Base-by-base conservation (phyloP, 352 stramenopile species). In the Achlya hypogyna region DNA sequence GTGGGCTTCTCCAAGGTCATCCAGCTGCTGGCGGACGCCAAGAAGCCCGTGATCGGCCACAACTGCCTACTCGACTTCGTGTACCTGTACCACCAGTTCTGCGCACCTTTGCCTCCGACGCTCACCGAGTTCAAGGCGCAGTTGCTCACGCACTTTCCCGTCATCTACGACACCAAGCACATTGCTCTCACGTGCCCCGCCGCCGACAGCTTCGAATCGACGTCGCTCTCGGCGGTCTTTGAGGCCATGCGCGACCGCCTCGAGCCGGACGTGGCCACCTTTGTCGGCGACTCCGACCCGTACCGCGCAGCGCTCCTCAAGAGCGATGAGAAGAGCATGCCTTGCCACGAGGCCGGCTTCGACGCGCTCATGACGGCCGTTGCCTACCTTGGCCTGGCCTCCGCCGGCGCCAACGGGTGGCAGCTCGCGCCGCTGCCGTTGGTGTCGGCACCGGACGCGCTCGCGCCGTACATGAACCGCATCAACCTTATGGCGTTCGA, bases 31-130 rank as follows among this genome's bases (percentile, higher is more conserved):
- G 86, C 77, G 45, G 73, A 86, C 40, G 86, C 78, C 72, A 88
- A 89, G 62, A 85, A 90, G 69, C 82, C 83, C 9, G 53, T 94
- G 9, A 68, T 94, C 0, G 85, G 83, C 12, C 85, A 94, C 76
- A 94, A 94, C 65, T 84, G 82, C 51, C 74, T 94, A 40, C 71
- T 91, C 34, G 85, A 94, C 63, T 91, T 94, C 69, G 78, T 90
- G 10, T 91, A 94, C 65, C 72, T 90, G 42, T 92, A 88, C 71
- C 80, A 85, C 62, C 83, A 92, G 71, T 94, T 94, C 62, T 87
- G 84, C 72, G 85, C 80, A 51, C 80, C 83, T 9, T 78, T 91
- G n/a, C 85, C 85, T 5, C 63, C 77, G 5, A 87, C 77, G 43
- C 62, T 92, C 18, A 74, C 78, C 4, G 79, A 89, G 43, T 94